phyloP scores from a whole-genome alignment of 768 basidiomycete genomes.

The Cystofilobasidium capitatum region DNA sequence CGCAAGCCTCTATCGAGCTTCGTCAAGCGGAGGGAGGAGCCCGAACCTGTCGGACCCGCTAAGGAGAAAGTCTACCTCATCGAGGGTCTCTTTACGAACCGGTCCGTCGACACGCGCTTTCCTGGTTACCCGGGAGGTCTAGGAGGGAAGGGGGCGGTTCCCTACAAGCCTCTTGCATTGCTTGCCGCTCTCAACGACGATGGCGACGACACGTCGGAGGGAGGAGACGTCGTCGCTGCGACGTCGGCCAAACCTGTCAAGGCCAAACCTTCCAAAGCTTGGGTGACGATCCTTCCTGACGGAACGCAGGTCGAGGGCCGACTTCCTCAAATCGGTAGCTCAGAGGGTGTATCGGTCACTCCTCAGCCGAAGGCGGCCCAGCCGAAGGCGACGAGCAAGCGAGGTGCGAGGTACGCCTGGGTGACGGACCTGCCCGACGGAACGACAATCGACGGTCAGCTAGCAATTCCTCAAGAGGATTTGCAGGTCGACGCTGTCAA shows the following conservation, averaged over 20 bases:
- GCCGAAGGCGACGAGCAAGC: not conserved
- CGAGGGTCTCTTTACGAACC: slow-evolving; percentile 8
- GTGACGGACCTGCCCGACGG: slow-evolving; percentile 17
- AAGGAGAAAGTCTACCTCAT: slow-evolving; percentile 1
- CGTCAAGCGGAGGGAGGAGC: not conserved
- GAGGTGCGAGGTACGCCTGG: not conserved
- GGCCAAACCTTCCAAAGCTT: not conserved
- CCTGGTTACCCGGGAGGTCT: not conserved
- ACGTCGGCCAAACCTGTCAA: too few relatives aligned
- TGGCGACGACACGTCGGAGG: not conserved
- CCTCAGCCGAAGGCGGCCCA: not conserved
- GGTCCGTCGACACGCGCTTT: not conserved
- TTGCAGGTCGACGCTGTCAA: not conserved
- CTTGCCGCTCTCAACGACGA: not conserved
- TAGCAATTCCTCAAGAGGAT: not conserved
- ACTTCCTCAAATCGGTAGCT: not conserved
- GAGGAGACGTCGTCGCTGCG: too few relatives aligned
- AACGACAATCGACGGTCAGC: slow-evolving; percentile 8
- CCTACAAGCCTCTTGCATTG: not conserved
- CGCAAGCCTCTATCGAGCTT: not conserved
- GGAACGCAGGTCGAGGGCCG: slow-evolving; percentile 9
- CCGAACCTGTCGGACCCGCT: slow-evolving; percentile 2
- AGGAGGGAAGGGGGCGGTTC: not conserved
- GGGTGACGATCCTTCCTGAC: slow-evolving; percentile 11
- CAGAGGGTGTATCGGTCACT: not conserved